Conservation (phyloP, 1,139 yeast species). For the Hemisphaericaspora xylofermentans region DNA sequence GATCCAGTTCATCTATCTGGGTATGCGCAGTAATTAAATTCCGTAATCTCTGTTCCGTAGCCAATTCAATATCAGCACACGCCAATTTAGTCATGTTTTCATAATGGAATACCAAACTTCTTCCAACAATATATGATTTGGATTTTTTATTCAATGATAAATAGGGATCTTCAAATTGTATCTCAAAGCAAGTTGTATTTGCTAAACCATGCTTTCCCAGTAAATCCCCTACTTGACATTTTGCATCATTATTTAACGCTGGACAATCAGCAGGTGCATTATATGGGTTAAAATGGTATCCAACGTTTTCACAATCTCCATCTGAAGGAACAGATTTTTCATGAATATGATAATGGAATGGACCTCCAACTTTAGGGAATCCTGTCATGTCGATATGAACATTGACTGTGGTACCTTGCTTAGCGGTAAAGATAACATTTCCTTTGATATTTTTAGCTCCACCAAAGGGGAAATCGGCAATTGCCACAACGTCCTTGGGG, state of each 20-base stretch:
- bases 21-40: constrained; percentile 27
- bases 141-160: constrained; percentile 49
- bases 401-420: constrained; percentile 46
- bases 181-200: constrained; percentile 54
- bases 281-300: constrained; percentile 55
- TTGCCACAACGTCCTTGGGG: constrained; percentile 49
- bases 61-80: constrained; percentile 53
- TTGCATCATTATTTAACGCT: constrained; percentile 45
- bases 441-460: constrained; percentile 42
- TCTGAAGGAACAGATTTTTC: constrained; percentile 42
- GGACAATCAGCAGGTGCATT: constrained; percentile 46
- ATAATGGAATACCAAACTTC: constrained; percentile 52
- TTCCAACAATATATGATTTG: constrained; percentile 51
- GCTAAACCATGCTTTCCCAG: constrained; percentile 65
- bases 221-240: constrained; percentile 61
- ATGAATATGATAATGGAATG: constrained; percentile 61
- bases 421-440: constrained; percentile 50
- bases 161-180: constrained; percentile 53
- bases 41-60: constrained; percentile 24
- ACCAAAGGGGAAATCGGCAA: constrained; percentile 57
- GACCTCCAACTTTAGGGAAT: constrained; percentile 55
- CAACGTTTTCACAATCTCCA: constrained; percentile 50
- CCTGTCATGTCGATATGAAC: constrained; percentile 62
- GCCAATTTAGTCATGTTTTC: constrained; percentile 52
- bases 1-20: constrained; percentile 19